A percentile compares a stretch with the other conserved stretches of the same genome.
Evolutionary conservation across 2,329 filamentous ascomycete genomes (phyloP).

Genomic region (Colletotrichum lindemuthianum): DNA sequence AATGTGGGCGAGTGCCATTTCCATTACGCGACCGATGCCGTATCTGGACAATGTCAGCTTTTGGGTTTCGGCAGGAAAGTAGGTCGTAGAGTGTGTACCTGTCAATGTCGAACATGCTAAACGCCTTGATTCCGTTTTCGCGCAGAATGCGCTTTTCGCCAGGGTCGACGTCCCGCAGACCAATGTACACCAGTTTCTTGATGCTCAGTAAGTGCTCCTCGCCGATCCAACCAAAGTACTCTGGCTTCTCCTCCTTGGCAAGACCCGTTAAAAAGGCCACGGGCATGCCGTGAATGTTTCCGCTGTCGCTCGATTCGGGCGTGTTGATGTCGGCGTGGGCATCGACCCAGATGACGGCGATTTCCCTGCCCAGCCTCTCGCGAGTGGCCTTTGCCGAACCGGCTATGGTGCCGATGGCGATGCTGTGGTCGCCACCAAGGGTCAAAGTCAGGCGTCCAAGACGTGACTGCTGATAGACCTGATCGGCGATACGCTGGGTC

Average conservation of each 20-base stretch:
- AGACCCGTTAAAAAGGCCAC: slow-evolving; percentile 91
- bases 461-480: slow-evolving; percentile 88
- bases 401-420: slow-evolving; percentile 92
- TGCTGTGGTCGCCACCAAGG: slow-evolving; percentile 94
- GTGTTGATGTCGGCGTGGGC: slow-evolving; percentile 98
- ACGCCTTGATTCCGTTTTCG: slow-evolving; percentile 92
- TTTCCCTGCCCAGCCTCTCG: slow-evolving; percentile 82
- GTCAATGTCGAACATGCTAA: slow-evolving; percentile 99
- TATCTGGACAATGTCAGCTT: slow-evolving; percentile 51
- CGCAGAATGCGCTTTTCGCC: slow-evolving; percentile 92
- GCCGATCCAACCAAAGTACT: slow-evolving; percentile 90
- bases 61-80: neutral
- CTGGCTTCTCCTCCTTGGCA: slow-evolving; percentile 77
- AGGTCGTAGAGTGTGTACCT: slow-evolving; percentile 44
- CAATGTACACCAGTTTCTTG: slow-evolving; percentile 96
- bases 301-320: slow-evolving; percentile 87
- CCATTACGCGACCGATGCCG: slow-evolving; percentile 94
- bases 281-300: slow-evolving; percentile 98
- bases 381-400: slow-evolving; percentile 87
- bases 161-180: slow-evolving; percentile 89
- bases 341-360: slow-evolving; percentile 98
- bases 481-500: slow-evolving; percentile 79
- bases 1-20: slow-evolving; percentile 98
- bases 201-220: slow-evolving; percentile 75
- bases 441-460: slow-evolving; percentile 90